Evolutionary conservation across 441 rosid species (phyloP).

Genomic region (Erodium texanum): DNA sequence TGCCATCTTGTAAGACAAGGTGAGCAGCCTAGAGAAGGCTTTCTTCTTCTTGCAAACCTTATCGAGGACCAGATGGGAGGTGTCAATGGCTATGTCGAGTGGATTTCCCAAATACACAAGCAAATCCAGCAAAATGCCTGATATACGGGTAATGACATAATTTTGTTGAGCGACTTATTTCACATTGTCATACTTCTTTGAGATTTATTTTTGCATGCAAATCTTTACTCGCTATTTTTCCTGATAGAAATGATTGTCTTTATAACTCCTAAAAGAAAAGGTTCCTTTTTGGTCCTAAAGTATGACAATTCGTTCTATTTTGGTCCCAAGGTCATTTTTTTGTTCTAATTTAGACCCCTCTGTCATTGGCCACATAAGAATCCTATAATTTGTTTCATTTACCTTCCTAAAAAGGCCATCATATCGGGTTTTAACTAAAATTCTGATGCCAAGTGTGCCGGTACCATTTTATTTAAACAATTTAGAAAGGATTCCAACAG

Average conservation of each 20-base stretch:
- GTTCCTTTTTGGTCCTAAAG: not conserved
- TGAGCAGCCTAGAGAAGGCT: conserved; percentile 93
- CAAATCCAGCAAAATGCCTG: conserved; percentile 73
- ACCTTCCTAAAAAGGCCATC: no score
- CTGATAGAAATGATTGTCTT: not conserved
- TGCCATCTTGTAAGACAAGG: conserved; percentile 89
- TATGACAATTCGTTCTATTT: not conserved
- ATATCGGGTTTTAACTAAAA: no score
- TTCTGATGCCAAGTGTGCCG: no score
- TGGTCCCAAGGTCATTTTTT: not conserved
- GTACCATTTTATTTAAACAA: no score
- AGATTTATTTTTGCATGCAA: not conserved
- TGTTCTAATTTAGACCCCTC: no score
- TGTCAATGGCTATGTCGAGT: conserved; percentile 63
- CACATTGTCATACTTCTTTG: not conserved
- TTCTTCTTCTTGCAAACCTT: conserved; percentile 69
- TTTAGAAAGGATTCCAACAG: no score
- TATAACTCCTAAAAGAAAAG: not conserved
- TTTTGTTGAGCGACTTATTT: not conserved
- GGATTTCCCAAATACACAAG: conserved; percentile 74
- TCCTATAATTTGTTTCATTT: no score
- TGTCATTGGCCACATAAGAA: no score
- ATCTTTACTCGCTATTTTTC: not conserved
- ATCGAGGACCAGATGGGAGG: conserved; percentile 80
- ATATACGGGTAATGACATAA: conserved; percentile 32